These are phyloP conservation scores for Cornus florida DNA, from an alignment of 148 eudicot genomes.

Conservation along the genomic window DNA sequence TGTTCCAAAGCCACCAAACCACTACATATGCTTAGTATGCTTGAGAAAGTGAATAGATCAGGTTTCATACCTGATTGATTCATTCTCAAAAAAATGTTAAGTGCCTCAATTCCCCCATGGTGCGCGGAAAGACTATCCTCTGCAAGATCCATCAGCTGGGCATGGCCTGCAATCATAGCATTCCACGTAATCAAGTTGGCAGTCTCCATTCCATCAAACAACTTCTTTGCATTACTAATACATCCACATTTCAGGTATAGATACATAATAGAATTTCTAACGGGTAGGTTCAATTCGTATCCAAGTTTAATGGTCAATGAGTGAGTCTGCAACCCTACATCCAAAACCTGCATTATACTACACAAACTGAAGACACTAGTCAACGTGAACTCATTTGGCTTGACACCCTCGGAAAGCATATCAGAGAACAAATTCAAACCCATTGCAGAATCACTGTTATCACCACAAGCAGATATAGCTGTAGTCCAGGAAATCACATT, in stretches of 20 bases:
- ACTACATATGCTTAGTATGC: conserved; percentile 60
- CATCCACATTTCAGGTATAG: conserved; percentile 66
- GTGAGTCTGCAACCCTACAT: conserved; percentile 58
- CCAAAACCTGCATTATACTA: conserved; percentile 51
- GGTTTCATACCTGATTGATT: conserved; percentile 50
- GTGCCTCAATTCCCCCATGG: conserved; percentile 52
- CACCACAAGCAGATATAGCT: conserved; percentile 61
- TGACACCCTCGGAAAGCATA: conserved; percentile 52
- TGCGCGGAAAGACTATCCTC: conserved; percentile 44
- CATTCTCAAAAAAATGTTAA: conserved; percentile 45
- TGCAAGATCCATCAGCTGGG: conserved; percentile 55
- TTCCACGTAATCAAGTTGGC: conserved; percentile 67
- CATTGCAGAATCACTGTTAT: conserved; percentile 49
- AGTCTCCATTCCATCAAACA: conserved; percentile 50
- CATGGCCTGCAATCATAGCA: conserved; percentile 81
- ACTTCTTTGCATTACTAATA: conserved; percentile 45
- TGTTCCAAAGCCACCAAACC: conserved; percentile 59
- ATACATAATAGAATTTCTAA: conserved; percentile 64
- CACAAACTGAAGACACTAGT: conserved; percentile 65
- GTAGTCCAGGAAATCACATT: conserved; percentile 80
- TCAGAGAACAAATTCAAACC: conserved; percentile 50
- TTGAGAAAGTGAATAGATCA: conserved; percentile 65
- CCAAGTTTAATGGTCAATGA: conserved; percentile 64
- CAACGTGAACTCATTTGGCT: conserved; percentile 66
- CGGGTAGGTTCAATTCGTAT: conserved; percentile 32